A percentile compares a stretch with the other conserved stretches of the same genome.
These are phyloP conservation scores for Silene uniflora DNA, from an alignment of 148 eudicot genomes.

Conservation along the genomic window DNA sequence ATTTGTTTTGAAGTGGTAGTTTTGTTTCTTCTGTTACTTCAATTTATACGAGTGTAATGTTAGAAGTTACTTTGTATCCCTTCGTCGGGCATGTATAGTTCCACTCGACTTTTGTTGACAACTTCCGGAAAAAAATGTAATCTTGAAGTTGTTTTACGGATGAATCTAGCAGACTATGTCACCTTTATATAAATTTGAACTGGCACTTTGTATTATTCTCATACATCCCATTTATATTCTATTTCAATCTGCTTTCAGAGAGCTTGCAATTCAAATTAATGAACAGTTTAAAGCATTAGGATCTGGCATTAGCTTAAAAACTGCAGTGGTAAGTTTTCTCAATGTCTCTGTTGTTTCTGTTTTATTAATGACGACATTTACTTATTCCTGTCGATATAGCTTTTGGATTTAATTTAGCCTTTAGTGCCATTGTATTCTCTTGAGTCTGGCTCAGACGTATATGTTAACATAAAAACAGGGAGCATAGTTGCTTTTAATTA, in stretches of 20 bases:
- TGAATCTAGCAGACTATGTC: not conserved
- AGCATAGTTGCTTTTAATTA: not conserved
- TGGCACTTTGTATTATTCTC: not conserved
- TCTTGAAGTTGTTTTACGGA: not conserved
- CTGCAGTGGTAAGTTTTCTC: conserved; percentile 64
- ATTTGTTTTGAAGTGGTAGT: not conserved
- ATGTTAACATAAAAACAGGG: not conserved
- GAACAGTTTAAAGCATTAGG: conserved; percentile 77
- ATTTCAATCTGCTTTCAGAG: conserved; percentile 41
- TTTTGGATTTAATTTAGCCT: not conserved
- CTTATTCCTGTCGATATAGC: not conserved
- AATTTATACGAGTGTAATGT: not conserved
- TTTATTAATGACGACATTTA: not conserved
- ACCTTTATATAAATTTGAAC: not conserved
- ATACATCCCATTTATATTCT: conserved; percentile 39
- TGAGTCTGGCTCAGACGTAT: not conserved
- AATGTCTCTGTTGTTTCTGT: not conserved
- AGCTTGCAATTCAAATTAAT: conserved; percentile 89
- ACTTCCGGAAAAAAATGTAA: not conserved
- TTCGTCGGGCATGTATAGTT: not conserved
- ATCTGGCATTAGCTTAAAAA: conserved; percentile 53
- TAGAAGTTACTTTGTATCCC: not conserved
- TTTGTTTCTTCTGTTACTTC: not conserved
- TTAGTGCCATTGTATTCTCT: not conserved
- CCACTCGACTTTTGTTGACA: not conserved